phyloP scores from a whole-genome alignment of 495 filamentous ascomycete genomes.

The Bathelium albidoporum region DNA sequence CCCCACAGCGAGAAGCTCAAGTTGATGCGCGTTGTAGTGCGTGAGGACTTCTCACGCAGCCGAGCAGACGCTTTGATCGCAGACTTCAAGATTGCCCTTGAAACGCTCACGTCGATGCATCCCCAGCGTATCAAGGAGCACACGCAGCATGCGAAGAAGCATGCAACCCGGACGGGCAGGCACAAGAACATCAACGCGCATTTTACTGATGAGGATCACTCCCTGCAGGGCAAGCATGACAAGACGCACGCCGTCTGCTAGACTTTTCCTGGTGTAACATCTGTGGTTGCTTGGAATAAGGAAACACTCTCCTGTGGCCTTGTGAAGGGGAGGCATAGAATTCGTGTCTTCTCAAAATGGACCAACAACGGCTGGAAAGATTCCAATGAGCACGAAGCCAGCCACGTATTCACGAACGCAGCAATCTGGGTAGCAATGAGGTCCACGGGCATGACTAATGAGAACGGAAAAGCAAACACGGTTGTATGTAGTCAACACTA shows the following conservation, averaged over 20 bases:
- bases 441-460: background rate
- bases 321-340: background rate
- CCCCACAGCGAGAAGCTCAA: slow-evolving; percentile 67
- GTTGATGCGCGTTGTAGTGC: slow-evolving; percentile 79
- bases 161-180: slow-evolving; percentile 45
- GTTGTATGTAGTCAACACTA: background rate
- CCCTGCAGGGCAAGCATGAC: slow-evolving; percentile 73
- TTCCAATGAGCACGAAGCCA: background rate
- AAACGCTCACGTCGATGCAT: slow-evolving; percentile 64
- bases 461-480: background rate
- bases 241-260: slow-evolving; percentile 84
- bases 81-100: slow-evolving; percentile 62
- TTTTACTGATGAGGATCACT: slow-evolving; percentile 69
- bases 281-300: too few species aligned
- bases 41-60: slow-evolving; percentile 74
- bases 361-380: background rate
- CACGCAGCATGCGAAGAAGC: slow-evolving; percentile 50
- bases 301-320: background rate
- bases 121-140: slow-evolving; percentile 53
- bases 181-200: slow-evolving; percentile 51
- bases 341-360: background rate
- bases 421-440: background rate
- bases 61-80: slow-evolving; percentile 61
- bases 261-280: background rate
- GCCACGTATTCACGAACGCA: background rate